phyloP scores from a whole-genome alignment of 306 rosid genomes.

The Mimosa pudica region DNA sequence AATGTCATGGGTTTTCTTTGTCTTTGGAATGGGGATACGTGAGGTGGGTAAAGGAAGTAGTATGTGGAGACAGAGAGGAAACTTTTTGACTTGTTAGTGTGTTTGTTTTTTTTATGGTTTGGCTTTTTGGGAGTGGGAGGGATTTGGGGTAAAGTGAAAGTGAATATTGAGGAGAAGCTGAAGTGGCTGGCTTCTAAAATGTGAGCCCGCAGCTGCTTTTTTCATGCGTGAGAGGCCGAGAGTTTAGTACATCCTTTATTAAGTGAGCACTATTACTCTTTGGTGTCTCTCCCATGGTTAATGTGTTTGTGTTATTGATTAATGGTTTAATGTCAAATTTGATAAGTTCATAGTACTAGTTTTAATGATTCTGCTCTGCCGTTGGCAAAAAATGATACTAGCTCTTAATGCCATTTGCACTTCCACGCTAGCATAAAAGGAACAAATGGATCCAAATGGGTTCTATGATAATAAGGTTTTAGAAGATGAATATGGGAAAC shows the following conservation, averaged over 20 bases:
- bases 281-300: background rate
- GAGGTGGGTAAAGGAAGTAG: constrained; percentile 5
- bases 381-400: background rate
- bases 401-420: background rate
- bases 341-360: background rate
- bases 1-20: background rate
- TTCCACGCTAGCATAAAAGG: background rate
- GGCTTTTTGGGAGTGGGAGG: background rate
- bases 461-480: background rate
- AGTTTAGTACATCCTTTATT: background rate
- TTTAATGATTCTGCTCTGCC: background rate
- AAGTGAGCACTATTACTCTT: background rate
- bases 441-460: background rate
- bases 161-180: constrained; percentile 48
- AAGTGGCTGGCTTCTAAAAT: constrained; percentile 68
- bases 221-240: background rate
- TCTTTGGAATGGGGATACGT: constrained; percentile 34
- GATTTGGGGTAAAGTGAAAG: constrained; percentile 13
- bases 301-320: background rate
- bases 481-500: background rate
- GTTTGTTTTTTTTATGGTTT: background rate
- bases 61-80: constrained; percentile 24
- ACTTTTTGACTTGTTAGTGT: constrained; percentile 33
- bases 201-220: constrained; percentile 72
- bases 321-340: background rate